phyloP scores from a whole-genome alignment of 306 rosid genomes.

The Cucurbita moschata region DNA sequence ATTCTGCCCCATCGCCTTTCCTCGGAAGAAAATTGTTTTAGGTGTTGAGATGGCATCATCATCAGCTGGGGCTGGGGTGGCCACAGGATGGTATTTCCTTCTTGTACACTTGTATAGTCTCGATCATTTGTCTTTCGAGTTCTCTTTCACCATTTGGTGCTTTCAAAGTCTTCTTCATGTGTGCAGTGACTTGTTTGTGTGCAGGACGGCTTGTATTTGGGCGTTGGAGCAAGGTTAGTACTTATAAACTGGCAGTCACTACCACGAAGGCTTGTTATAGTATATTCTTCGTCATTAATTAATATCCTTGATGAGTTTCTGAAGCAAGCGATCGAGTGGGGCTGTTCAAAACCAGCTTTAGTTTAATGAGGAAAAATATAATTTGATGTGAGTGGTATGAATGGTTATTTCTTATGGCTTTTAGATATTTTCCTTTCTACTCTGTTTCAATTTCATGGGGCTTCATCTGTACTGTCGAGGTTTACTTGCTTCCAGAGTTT shows the following conservation, averaged over 20 bases:
- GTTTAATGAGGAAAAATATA: not conserved
- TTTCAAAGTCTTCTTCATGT: not conserved
- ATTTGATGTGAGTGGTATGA: not conserved
- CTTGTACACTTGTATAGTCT: not conserved
- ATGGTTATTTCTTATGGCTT: not conserved
- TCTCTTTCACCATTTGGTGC: not conserved
- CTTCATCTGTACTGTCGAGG: conserved; percentile 30
- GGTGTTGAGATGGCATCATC: conserved; percentile 85
- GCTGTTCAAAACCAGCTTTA: not conserved
- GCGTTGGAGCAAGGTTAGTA: conserved; percentile 80
- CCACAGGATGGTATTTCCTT: conserved; percentile 53
- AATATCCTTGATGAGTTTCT: not conserved
- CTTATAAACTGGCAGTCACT: not conserved
- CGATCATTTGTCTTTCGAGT: not conserved
- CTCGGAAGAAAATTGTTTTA: not conserved
- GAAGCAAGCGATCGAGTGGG: not conserved
- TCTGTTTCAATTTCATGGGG: not conserved
- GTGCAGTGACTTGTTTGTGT: not conserved
- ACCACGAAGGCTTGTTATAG: not conserved
- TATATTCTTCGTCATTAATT: too few species aligned
- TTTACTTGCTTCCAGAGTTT: conserved; percentile 76
- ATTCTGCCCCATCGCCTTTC: not conserved
- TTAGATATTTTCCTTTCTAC: not conserved
- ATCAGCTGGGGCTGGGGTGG: conserved; percentile 22
- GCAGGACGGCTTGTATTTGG: conserved; percentile 26